Conservation (phyloP, 805 yeast genomes). For the Metschnikowia noctiluminum region DNA sequence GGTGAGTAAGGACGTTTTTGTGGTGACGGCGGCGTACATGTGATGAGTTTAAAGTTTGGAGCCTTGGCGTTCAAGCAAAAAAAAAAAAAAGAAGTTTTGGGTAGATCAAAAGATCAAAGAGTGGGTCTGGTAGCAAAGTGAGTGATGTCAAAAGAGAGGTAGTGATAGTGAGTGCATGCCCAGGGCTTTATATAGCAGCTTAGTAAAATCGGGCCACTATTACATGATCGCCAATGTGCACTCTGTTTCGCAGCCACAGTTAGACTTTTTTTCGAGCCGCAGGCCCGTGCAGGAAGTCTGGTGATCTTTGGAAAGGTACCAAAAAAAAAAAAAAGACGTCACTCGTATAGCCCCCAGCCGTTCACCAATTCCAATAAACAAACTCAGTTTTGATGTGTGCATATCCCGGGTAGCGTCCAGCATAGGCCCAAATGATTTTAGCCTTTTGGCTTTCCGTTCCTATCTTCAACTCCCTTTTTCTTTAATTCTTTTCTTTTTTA, state of each 20-base stretch:
- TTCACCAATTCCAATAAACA: too few relatives aligned
- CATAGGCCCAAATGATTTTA: too few relatives aligned
- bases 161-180: background rate
- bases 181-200: constrained; percentile 7
- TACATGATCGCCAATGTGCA: constrained; percentile 4
- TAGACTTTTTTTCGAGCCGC: background rate
- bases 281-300: constrained; percentile 5
- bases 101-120: background rate
- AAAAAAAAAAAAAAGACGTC: background rate
- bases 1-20: constrained; percentile 30
- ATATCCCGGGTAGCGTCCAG: too few relatives aligned
- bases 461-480: too few relatives aligned
- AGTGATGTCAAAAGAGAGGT: too few relatives aligned
- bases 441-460: too few relatives aligned
- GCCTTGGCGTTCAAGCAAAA: too few relatives aligned
- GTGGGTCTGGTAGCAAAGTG: too few relatives aligned
- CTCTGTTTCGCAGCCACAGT: constrained; percentile 17
- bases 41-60: too few relatives aligned
- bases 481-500: too few relatives aligned
- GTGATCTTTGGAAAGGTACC: background rate
- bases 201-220: constrained; percentile 12
- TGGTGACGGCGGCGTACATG: constrained; percentile 22
- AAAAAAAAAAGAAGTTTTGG: too few relatives aligned
- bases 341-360: background rate
- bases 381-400: too few relatives aligned